Conservation (phyloP, 768 basidiomycete genomes). For the Pisolithus tinctorius region DNA sequence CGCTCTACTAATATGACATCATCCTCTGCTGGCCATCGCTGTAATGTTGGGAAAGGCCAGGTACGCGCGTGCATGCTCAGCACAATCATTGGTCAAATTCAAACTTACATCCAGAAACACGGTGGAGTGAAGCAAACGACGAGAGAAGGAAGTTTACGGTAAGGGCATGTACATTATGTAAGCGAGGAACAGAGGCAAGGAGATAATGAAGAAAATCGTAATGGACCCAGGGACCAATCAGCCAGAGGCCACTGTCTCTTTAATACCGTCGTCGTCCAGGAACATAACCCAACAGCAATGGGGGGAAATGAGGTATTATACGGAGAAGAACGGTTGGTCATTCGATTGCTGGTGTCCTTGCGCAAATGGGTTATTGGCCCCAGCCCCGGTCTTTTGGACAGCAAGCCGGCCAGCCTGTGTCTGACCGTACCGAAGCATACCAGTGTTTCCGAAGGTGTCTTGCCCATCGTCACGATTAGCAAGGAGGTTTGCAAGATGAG, state of each 20-base stretch:
- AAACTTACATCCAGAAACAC: too few species aligned
- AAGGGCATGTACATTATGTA: neutral
- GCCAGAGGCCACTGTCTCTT: neutral
- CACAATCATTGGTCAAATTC: neutral
- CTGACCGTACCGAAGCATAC: constrained; percentile 64
- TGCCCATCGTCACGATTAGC: constrained; percentile 88
- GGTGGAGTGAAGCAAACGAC: neutral
- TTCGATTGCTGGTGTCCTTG: constrained; percentile 47
- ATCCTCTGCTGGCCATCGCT: too few species aligned
- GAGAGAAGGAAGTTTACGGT: neutral
- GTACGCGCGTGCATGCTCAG: neutral
- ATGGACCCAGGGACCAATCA: neutral
- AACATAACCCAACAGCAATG: neutral
- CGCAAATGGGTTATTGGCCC: constrained; percentile 61
- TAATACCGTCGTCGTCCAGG: too few species aligned
- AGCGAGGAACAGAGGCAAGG: neutral
- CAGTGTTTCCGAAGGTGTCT: constrained; percentile 94
- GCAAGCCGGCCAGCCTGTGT: constrained; percentile 47
- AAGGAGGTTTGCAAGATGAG: constrained; percentile 72
- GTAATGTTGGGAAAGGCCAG: too few species aligned
- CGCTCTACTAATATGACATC: neutral
- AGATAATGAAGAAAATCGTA: neutral
- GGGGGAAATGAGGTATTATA: constrained; percentile 31
- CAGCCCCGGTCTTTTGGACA: constrained; percentile 40
- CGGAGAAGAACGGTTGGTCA: constrained; percentile 79